Percentiles rank a stretch among this genome's conserved stretches.
These are phyloP conservation scores for Aspergillus leporis DNA, from an alignment of 495 filamentous ascomycete species.

Conservation along the genomic window DNA sequence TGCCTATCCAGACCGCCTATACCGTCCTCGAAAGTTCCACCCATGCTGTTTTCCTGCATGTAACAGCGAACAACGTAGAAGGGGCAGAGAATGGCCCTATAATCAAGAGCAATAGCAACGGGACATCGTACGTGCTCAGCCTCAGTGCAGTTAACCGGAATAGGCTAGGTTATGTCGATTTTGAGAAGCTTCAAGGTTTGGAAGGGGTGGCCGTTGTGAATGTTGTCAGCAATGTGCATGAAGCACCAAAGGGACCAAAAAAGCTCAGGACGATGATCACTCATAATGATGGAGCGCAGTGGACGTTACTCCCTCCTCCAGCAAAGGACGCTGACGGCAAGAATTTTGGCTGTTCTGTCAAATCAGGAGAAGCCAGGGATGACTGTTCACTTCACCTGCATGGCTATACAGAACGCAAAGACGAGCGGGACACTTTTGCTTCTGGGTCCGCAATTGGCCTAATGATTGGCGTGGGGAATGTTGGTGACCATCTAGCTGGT, in stretches of 20 bases:
- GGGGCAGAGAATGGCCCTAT: slow-evolving; percentile 77
- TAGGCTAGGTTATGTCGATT: slow-evolving; percentile 77
- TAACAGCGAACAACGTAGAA: slow-evolving; percentile 64
- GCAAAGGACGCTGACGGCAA: slow-evolving; percentile 67
- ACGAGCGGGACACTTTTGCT: slow-evolving; percentile 79
- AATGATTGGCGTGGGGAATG: slow-evolving; percentile 90
- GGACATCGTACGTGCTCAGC: slow-evolving; percentile 88
- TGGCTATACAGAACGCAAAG: slow-evolving; percentile 85
- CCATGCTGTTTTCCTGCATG: slow-evolving; percentile 89
- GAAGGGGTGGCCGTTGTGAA: slow-evolving; percentile 90
- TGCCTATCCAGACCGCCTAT: slow-evolving; percentile 75
- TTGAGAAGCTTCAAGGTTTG: slow-evolving; percentile 89
- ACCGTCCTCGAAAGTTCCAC: slow-evolving; percentile 92
- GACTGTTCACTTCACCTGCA: slow-evolving; percentile 89
- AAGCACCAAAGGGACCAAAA: slow-evolving; percentile 67
- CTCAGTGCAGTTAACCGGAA: slow-evolving; percentile 76
- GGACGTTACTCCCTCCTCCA: slow-evolving; percentile 72
- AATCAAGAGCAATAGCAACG: slow-evolving; percentile 97
- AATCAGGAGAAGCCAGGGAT: slow-evolving; percentile 46
- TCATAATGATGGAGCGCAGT: slow-evolving; percentile 91
- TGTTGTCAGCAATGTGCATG: slow-evolving; percentile 70
- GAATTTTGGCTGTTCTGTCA: slow-evolving; percentile 63
- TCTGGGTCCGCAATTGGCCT: slow-evolving; percentile 86
- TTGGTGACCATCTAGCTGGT: slow-evolving; percentile 62
- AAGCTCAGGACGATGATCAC: slow-evolving; percentile 85